Evolutionary conservation across 352 stramenopile species (phyloP).

Genomic region (Pythium plurisporium): DNA sequence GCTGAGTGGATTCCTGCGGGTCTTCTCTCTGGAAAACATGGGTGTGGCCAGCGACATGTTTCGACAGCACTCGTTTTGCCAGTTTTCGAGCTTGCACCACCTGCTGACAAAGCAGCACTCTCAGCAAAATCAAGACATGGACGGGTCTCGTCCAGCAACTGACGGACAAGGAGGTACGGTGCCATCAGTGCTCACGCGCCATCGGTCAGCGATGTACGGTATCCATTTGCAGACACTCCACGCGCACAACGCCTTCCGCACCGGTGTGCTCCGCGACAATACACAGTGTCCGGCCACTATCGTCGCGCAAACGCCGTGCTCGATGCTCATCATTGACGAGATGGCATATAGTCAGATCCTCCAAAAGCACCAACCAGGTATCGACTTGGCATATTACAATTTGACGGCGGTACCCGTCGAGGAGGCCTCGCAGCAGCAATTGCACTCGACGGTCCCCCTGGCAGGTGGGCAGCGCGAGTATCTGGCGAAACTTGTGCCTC

Average conservation of each 20-base stretch:
- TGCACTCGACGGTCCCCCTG: not conserved
- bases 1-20: conserved; percentile 46
- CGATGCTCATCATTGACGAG: conserved; percentile 49
- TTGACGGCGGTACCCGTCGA: not conserved
- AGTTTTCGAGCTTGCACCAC: conserved; percentile 29
- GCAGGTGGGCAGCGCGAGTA: not conserved
- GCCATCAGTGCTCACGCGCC: conserved; percentile 14
- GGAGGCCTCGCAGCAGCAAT: not conserved
- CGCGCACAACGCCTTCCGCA: conserved; percentile 48
- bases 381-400: conserved; percentile 30
- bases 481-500: not conserved
- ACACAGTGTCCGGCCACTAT: conserved; percentile 43
- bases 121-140: conserved; percentile 11
- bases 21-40: conserved; percentile 66
- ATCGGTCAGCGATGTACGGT: conserved; percentile 42
- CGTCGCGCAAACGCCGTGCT: conserved; percentile 49
- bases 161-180: not conserved
- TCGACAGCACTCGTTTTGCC: conserved; percentile 51
- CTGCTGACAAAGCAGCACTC: conserved; percentile 18
- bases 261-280: conserved; percentile 38
- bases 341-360: conserved; percentile 34
- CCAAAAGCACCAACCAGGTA: conserved; percentile 26
- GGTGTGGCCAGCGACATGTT: conserved; percentile 57
- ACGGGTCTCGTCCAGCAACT: conserved; percentile 22
- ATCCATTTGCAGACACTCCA: conserved; percentile 57